These are phyloP conservation scores for Trichoderma simmonsii DNA, from an alignment of 2,329 filamentous ascomycete species.

Conservation along the genomic window DNA sequence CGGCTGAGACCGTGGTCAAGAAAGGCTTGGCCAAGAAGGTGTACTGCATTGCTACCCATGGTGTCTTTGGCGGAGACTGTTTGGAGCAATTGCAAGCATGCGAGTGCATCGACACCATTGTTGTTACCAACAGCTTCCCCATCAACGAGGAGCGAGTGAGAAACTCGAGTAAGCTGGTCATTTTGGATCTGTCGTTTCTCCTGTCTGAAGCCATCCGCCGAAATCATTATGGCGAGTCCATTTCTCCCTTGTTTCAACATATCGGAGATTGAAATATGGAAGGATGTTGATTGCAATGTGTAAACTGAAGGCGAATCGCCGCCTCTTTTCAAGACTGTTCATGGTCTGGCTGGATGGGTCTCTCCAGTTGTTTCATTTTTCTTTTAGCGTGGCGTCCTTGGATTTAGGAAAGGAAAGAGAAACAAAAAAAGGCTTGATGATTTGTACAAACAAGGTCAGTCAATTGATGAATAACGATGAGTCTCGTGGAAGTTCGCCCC, in stretches of 20 bases:
- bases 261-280: slow-evolving; percentile 47
- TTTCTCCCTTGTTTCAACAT: slow-evolving; percentile 67
- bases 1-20: slow-evolving; percentile 94
- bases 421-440: background rate
- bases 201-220: slow-evolving; percentile 89
- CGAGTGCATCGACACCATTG: slow-evolving; percentile 87
- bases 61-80: slow-evolving; percentile 86
- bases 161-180: slow-evolving; percentile 75
- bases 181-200: slow-evolving; percentile 84
- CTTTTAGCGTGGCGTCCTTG: slow-evolving; percentile 38
- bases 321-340: background rate
- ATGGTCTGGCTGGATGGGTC: slow-evolving; percentile 8
- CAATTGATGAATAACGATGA: slow-evolving; percentile 21
- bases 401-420: slow-evolving; percentile 10
- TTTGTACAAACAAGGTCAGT: slow-evolving; percentile 24
- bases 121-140: slow-evolving; percentile 97
- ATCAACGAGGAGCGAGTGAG: slow-evolving; percentile 71
- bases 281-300: background rate
- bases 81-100: slow-evolving; percentile 88
- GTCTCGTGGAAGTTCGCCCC: background rate
- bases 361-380: slow-evolving; percentile 21
- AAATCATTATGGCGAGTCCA: slow-evolving; percentile 93
- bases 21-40: slow-evolving; percentile 87
- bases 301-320: background rate
- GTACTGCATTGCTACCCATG: slow-evolving; percentile 96